phyloP scores from a whole-genome alignment of 2,329 filamentous ascomycete genomes.

The Nakataea oryzae region DNA sequence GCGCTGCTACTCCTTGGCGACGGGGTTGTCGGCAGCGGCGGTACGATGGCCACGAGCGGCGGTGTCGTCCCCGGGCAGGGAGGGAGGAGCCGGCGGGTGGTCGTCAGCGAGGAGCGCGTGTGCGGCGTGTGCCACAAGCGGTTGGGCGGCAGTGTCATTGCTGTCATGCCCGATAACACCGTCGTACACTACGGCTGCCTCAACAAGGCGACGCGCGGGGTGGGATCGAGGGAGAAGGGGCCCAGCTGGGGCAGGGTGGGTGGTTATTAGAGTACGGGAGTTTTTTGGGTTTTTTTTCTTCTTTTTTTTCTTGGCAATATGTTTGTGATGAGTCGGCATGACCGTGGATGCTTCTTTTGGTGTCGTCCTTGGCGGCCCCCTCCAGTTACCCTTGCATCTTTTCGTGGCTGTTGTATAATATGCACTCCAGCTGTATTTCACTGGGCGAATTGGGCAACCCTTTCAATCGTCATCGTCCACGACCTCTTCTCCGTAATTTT shows the following conservation, averaged over 20 bases:
- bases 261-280: constrained; percentile 12
- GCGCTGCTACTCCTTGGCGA: constrained; percentile 62
- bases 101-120: constrained; percentile 77
- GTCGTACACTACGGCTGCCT: constrained; percentile 79
- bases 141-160: constrained; percentile 81
- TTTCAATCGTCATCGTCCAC: constrained; percentile 49
- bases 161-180: constrained; percentile 74
- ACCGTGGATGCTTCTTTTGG: no score
- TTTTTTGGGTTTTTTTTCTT: background rate
- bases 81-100: constrained; percentile 54
- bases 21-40: constrained; percentile 11
- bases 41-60: constrained; percentile 17
- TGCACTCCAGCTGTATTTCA: background rate
- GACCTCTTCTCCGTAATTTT: constrained; percentile 79
- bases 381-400: background rate
- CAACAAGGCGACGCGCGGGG: constrained; percentile 29
- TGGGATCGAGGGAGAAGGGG: constrained; percentile 13
- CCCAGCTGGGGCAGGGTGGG: constrained; percentile 5
- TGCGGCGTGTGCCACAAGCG: constrained; percentile 92
- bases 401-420: background rate
- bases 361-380: no score
- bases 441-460: background rate
- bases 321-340: no score
- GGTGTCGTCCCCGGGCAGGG: constrained; percentile 30
- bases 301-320: background rate